Evolutionary conservation across 1,139 yeast species (phyloP), one percentile per base, ranked within the genome.

Genomic region (Scheffersomyces stambukii): DNA sequence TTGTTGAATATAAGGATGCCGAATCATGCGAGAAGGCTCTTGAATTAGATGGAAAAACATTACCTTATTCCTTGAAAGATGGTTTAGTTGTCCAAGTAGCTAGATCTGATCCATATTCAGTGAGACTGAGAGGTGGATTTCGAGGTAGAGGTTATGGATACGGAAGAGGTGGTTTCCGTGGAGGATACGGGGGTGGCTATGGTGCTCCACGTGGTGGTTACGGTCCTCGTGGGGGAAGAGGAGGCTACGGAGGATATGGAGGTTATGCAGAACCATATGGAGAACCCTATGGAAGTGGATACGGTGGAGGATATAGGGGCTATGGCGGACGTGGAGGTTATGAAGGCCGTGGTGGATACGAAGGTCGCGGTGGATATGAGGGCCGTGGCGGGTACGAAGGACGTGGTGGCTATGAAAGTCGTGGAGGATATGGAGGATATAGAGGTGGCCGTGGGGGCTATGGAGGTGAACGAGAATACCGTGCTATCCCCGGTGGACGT

Each of bases 1-100:
- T 80, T 54, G 85, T 81, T 19, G 85, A 80, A 48, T 81, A 69
- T 48, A 72, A 74, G 45, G 71, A 65, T 33, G 52, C 61, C 12
- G 74, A 74, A 38, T 81, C 77, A 46, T 79, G 84, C 42, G 80
- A 76, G 43, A 68, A 67, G 30, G 84, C 85, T 9, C 51, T 78
- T 27, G 70, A 67, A 29, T 54, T 76, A 44, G 70, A 74, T 40
- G 70, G 70, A 14, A 67, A 69, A 48, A 49, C 40, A 33, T 62
- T 54, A 42, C 71, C 52, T 26, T 71, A 45, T 57, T 57, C 64
- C 35, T 50, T 40, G 41, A 52, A 42, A 37, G 56, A 37, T 45
- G 70, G 71, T 3, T 57, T 76, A 40, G 64, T 59, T n/a, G 78
- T 76, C 19, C 79, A 76, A 52, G 56, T 71, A 51, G 82, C 83